These are phyloP conservation scores for Pseudocercospora ulei DNA, from an alignment of 2,329 filamentous ascomycete genomes.

Conservation along the genomic window DNA sequence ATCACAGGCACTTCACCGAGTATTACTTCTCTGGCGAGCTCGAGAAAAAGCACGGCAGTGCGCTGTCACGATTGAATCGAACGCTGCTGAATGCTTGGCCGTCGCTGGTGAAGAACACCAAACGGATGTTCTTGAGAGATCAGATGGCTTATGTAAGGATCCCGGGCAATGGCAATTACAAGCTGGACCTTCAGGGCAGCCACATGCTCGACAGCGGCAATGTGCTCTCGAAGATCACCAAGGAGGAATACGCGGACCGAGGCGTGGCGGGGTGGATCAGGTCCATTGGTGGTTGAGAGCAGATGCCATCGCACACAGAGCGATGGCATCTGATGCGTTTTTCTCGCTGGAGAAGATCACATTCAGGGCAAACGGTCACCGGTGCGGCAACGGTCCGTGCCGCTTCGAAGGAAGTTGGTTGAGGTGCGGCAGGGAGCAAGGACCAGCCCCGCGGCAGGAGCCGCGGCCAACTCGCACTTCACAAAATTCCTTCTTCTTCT, in stretches of 20 bases:
- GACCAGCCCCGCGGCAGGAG: too few relatives aligned
- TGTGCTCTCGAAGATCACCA: conserved; percentile 9
- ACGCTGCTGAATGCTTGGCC: conserved; percentile 15
- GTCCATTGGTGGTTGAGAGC: background rate
- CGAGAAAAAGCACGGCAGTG: conserved; percentile 1
- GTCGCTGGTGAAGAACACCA: conserved; percentile 17
- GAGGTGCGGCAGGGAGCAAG: too few relatives aligned
- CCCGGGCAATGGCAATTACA: conserved; percentile 21
- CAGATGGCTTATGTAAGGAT: conserved; percentile 26
- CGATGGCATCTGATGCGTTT: too few relatives aligned
- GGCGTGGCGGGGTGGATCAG: background rate
- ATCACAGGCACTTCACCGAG: conserved; percentile 15
- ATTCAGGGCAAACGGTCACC: too few relatives aligned
- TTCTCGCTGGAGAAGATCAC: too few relatives aligned
- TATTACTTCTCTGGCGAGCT: conserved; percentile 13
- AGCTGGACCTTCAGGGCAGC: conserved; percentile 27
- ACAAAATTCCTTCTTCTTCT: conserved; percentile 10
- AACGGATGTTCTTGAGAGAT: conserved; percentile 27
- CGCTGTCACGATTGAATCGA: conserved; percentile 8
- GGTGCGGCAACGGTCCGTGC: too few relatives aligned
- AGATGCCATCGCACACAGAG: too few relatives aligned
- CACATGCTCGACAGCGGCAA: conserved; percentile 25
- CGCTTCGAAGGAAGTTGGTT: too few relatives aligned
- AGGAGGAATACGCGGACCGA: background rate
- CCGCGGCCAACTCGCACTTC: conserved; percentile 5